Evolutionary conservation across 352 stramenopile species (phyloP).

Genomic region (Phytophthora tentaculata): DNA sequence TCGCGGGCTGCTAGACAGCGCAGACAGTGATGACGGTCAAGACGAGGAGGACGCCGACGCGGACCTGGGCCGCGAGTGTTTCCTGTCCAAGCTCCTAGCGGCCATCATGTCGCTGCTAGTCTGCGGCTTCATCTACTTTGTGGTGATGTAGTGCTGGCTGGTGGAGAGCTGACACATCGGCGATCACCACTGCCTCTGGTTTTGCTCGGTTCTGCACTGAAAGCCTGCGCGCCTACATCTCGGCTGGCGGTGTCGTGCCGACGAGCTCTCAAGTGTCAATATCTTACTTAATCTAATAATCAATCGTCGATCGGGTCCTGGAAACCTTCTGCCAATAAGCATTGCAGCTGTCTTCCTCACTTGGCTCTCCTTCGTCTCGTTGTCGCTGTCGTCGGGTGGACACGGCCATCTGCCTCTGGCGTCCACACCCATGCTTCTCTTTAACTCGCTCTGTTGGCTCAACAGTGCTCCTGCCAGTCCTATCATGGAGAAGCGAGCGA

Average conservation of each 20-base stretch:
- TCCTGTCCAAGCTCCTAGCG: constrained; percentile 57
- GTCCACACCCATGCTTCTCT: constrained; percentile 11
- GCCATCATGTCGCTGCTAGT: constrained; percentile 41
- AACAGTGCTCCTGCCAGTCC: constrained; percentile 16
- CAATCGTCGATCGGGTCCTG: constrained; percentile 8
- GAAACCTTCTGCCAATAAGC: constrained; percentile 23
- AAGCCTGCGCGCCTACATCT: not conserved
- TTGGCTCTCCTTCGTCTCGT: constrained; percentile 26
- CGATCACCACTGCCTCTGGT: constrained; percentile 1
- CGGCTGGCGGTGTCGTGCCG: constrained; percentile 24
- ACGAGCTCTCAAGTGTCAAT: constrained; percentile 14
- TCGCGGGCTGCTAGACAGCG: constrained; percentile 13
- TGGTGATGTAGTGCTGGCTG: constrained; percentile 30
- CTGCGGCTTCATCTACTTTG: constrained; percentile 58
- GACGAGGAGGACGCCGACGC: constrained; percentile 16
- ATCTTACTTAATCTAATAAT: constrained; percentile 30
- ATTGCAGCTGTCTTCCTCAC: constrained; percentile 16
- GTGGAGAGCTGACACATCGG: constrained; percentile 11
- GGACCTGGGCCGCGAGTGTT: constrained; percentile 43
- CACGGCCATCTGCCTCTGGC: constrained; percentile 16
- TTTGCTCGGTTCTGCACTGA: constrained; percentile 3
- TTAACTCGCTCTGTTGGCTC: constrained; percentile 9
- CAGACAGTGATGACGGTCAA: constrained; percentile 14
- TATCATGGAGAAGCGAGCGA: constrained; percentile 16
- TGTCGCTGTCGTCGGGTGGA: constrained; percentile 12